Percentiles rank a stretch among this genome's conserved stretches.
Evolutionary conservation across 495 filamentous ascomycete species (phyloP).

Genomic region (Lepidopterella palustris): DNA sequence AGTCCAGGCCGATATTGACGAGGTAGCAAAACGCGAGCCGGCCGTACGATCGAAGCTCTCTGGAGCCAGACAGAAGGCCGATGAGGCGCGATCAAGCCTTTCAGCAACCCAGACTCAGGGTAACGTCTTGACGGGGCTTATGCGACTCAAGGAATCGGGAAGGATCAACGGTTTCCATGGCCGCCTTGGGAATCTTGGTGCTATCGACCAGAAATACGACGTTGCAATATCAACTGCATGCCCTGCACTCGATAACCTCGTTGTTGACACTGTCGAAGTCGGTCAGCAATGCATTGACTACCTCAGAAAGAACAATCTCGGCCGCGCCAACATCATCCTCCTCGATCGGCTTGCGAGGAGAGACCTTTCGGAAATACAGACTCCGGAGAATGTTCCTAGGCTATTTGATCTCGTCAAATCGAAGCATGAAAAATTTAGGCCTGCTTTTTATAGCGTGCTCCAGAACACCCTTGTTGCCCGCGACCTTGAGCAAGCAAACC

Average conservation of each 20-base stretch:
- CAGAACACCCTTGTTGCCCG: constrained; percentile 91
- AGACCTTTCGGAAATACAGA: constrained; percentile 70
- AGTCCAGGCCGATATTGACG: constrained; percentile 62
- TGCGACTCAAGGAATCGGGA: constrained; percentile 92
- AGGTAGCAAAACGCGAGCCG: constrained; percentile 69
- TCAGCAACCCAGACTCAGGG: constrained; percentile 86
- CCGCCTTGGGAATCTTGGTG: constrained; percentile 88
- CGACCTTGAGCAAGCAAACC: constrained; percentile 86
- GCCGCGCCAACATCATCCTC: constrained; percentile 94
- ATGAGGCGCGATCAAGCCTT: constrained; percentile 85
- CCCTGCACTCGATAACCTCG: constrained; percentile 83
- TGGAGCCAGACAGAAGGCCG: constrained; percentile 82
- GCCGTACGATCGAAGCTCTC: constrained; percentile 75
- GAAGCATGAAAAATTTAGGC: constrained; percentile 78
- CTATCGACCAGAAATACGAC: constrained; percentile 90
- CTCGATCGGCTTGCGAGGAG: constrained; percentile 75
- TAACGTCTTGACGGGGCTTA: constrained; percentile 82
- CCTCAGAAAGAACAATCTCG: constrained; percentile 91
- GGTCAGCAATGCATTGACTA: constrained; percentile 98
- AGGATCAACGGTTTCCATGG: constrained; percentile 96
- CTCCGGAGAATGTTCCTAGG: constrained; percentile 85
- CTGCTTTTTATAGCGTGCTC: constrained; percentile 89
- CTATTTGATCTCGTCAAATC: constrained; percentile 89
- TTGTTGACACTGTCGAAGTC: constrained; percentile 89
- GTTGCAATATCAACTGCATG: constrained; percentile 96